phyloP scores from a whole-genome alignment of 495 filamentous ascomycete species.

The Hypoxylon trugodes region DNA sequence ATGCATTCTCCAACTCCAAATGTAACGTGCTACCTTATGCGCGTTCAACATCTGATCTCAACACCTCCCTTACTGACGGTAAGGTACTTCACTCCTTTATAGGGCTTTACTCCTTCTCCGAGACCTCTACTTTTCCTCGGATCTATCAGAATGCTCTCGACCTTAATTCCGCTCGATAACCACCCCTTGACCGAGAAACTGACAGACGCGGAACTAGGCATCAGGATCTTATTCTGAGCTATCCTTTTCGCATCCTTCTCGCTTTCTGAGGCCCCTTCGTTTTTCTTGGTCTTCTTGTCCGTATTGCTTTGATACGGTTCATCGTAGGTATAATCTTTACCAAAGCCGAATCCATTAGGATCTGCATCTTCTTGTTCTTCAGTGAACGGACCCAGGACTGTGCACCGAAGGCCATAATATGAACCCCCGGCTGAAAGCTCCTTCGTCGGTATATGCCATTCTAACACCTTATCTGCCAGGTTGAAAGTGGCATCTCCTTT shows the following conservation, averaged over 20 bases:
- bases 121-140: conserved; percentile 85
- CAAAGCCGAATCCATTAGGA: conserved; percentile 59
- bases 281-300: conserved; percentile 50
- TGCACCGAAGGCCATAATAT: conserved; percentile 75
- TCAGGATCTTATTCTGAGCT: conserved; percentile 79
- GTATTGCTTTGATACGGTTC: conserved; percentile 60
- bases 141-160: conserved; percentile 88
- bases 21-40: conserved; percentile 19
- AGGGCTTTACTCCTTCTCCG: conserved; percentile 88
- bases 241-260: conserved; percentile 61
- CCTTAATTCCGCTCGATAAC: conserved; percentile 91
- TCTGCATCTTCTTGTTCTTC: conserved; percentile 67
- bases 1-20: conserved; percentile 25
- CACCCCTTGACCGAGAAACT: conserved; percentile 94
- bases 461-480: conserved; percentile 72
- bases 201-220: conserved; percentile 88
- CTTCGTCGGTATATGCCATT: conserved; percentile 85
- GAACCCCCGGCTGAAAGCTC: conserved; percentile 69
- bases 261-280: conserved; percentile 50
- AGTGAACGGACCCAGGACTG: conserved; percentile 72
- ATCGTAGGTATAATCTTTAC: conserved; percentile 68
- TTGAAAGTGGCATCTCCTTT: conserved; percentile 85
- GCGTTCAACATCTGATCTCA: conserved; percentile 73
- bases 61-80: conserved; percentile 87
- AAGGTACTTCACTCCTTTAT: conserved; percentile 98